Conservation (phyloP, 192 early-diverging fungal species). For the Coemansia sp. region DNA sequence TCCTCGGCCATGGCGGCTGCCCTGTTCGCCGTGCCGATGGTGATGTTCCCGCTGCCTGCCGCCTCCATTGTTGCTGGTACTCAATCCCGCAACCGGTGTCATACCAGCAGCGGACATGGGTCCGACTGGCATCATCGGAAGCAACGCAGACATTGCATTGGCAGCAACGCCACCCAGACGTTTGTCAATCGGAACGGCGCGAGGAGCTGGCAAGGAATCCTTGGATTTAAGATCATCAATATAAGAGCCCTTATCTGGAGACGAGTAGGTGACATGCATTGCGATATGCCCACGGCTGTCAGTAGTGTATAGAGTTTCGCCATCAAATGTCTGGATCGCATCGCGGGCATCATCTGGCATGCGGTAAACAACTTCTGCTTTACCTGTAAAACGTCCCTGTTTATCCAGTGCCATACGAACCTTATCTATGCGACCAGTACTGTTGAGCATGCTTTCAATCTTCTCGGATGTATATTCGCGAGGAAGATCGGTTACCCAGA, state of each 20-base stretch:
- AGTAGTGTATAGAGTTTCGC: constrained; percentile 38
- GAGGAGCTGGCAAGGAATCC: constrained; percentile 27
- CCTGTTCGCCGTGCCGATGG: constrained; percentile 8
- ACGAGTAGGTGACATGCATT: constrained; percentile 36
- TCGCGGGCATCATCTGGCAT: constrained; percentile 42
- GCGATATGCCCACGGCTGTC: constrained; percentile 14
- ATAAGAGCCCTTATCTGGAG: constrained; percentile 10
- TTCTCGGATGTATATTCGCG: constrained; percentile 32
- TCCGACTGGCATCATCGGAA: background rate
- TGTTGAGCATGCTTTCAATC: constrained; percentile 34
- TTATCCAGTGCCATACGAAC: constrained; percentile 46
- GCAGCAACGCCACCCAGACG: constrained; percentile 17
- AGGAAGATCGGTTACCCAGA: constrained; percentile 35
- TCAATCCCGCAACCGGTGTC: background rate
- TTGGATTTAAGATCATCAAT: constrained; percentile 32
- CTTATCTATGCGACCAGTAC: constrained; percentile 34
- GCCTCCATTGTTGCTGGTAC: background rate
- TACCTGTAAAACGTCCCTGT: constrained; percentile 32
- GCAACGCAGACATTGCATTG: constrained; percentile 9
- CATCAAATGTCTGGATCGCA: constrained; percentile 51
- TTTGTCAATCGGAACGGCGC: constrained; percentile 3
- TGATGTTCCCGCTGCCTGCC: constrained; percentile 1
- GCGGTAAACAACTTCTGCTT: constrained; percentile 38
- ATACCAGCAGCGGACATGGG: background rate
- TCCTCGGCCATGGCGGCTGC: background rate